Base-by-base conservation (phyloP, 768 basidiomycete genomes). In the Candolleomyces efflorescens region DNA sequence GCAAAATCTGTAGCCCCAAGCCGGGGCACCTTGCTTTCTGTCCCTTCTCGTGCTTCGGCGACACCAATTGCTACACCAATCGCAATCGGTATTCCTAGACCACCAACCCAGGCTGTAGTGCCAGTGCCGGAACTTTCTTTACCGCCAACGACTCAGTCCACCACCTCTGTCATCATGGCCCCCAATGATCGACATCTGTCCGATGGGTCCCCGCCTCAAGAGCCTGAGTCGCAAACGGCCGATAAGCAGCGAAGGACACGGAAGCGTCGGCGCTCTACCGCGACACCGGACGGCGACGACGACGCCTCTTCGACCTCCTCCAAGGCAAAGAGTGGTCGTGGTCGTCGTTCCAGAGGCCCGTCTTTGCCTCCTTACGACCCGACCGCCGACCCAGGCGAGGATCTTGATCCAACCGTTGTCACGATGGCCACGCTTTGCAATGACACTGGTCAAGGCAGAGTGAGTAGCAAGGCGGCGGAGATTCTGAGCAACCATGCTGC, bases 361-460 rank as follows among this genome's bases (percentile, higher is more conserved):
- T 80, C 82, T 7, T 72, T 80, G 6, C 83, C 84, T 15, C 77
- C 74, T 0, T 86, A 82, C 59, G 83, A 86, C 66, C 73, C 79
- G 23, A 74, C 78, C 53, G 83, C 82, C 0, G 81, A 83, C 66
- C 85, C 87, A 4, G 89, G 89, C 20, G 89, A 89, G 65, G 85
- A 88, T 36, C 72, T 92, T 48, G 90, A 92, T 62, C 90, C 90
- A n/a, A 92, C 90, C 0, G 74, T 82, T 7, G 74, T 89, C n/a
- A 92, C 90, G 5, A 92, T 92, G 90, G 88, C 89, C 15, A 70
- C 83, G 0, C 76, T 92, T 4, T 93, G 92, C 67, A 80, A 76
- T 32, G 92, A 94, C 64, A 87, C 80, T 0, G 90, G 90, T 10
- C 83, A 85, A 62, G 92, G 92, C 5, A 82, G 91, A 41, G 77